A percentile compares a stretch with the other conserved stretches of the same genome.
These are phyloP conservation scores for Apiosordaria backusii DNA, from an alignment of 495 filamentous ascomycete genomes.

Conservation along the genomic window DNA sequence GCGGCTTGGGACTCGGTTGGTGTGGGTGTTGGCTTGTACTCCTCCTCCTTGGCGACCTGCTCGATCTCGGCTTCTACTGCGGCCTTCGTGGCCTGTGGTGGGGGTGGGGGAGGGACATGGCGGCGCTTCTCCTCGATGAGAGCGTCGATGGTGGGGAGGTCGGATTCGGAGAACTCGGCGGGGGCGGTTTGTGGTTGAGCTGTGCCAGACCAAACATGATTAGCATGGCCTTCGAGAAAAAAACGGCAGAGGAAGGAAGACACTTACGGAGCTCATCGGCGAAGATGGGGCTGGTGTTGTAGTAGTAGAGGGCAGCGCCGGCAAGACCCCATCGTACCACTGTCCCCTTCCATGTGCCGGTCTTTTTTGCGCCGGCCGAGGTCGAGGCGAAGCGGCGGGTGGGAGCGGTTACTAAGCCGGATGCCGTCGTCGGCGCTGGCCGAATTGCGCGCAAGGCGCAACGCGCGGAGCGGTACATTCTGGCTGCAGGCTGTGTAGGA, in stretches of 20 bases:
- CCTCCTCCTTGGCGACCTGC: conserved; percentile 16
- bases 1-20: conserved; percentile 23
- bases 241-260: conserved; percentile 23
- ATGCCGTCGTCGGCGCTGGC: conserved; percentile 21
- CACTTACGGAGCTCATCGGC: conserved; percentile 76
- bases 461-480: conserved; percentile 61
- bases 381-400: conserved; percentile 69
- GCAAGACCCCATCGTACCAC: conserved; percentile 69
- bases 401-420: conserved; percentile 16
- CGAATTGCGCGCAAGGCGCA: conserved; percentile 43
- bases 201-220: conserved; percentile 7
- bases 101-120: conserved; percentile 32
- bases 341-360: conserved; percentile 81
- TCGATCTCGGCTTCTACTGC: conserved; percentile 26
- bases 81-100: conserved; percentile 21
- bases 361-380: conserved; percentile 59
- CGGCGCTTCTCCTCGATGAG: conserved; percentile 50
- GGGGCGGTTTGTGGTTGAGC: conserved; percentile 36
- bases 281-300: conserved; percentile 84
- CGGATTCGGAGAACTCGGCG: conserved; percentile 42
- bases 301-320: conserved; percentile 80
- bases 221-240: not conserved
- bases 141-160: conserved; percentile 48
- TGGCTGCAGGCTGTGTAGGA: conserved; percentile 15
- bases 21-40: conserved; percentile 21